These are phyloP conservation scores for Chytridium lagenaria DNA, from an alignment of 371 early-diverging fungal genomes.

Conservation along the genomic window DNA sequence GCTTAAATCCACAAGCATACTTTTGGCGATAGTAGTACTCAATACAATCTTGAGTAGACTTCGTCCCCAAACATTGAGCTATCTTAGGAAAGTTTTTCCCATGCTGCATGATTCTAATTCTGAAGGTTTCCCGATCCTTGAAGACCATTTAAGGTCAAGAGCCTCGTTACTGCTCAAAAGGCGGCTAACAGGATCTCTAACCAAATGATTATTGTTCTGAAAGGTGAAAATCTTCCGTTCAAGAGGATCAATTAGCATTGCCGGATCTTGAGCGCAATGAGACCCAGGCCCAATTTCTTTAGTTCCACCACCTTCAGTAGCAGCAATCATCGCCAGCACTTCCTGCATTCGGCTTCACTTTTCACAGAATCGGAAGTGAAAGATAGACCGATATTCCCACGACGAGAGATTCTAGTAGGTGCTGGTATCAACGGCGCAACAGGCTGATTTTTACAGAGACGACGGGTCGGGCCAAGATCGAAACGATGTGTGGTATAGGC, in stretches of 20 bases:
- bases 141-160: conserved; percentile 69
- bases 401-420: conserved; percentile 5
- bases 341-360: conserved; percentile 55
- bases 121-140: conserved; percentile 80
- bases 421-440: background rate
- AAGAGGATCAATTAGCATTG: conserved; percentile 50
- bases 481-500: background rate
- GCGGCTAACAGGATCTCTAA: conserved; percentile 50
- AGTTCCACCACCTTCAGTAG: conserved; percentile 15
- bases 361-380: conserved; percentile 53
- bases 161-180: conserved; percentile 36
- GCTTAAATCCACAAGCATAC: conserved; percentile 80
- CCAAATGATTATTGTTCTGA: conserved; percentile 41
- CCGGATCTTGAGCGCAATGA: conserved; percentile 38
- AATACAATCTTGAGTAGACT: conserved; percentile 85
- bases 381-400: conserved; percentile 12
- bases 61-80: conserved; percentile 72
- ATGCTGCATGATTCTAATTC: conserved; percentile 74
- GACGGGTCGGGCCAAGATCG: background rate
- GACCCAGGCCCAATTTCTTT: conserved; percentile 14
- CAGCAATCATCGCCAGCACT: conserved; percentile 43
- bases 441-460: background rate
- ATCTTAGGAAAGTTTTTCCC: conserved; percentile 94
- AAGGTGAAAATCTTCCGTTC: conserved; percentile 26
- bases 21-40: conserved; percentile 92